Evolutionary conservation across 2,329 filamentous ascomycete species (phyloP).

Genomic region (Aureobasidium lini): DNA sequence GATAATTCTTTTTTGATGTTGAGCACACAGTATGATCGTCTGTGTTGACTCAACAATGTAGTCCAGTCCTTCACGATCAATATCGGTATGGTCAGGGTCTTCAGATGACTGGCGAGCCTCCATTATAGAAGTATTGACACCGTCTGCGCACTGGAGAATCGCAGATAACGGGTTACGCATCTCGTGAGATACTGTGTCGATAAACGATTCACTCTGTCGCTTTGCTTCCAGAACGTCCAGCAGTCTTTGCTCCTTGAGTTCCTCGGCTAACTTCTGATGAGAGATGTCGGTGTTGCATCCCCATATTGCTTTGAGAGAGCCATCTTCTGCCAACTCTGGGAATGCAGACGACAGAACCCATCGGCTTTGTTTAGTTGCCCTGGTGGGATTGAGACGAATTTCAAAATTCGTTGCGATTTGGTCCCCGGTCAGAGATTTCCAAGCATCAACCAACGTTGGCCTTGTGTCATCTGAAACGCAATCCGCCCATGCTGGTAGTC

Average conservation of each 20-base stretch:
- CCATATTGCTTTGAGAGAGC: slow-evolving; percentile 9
- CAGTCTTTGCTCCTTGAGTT: slow-evolving; percentile 17
- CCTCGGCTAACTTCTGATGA: slow-evolving; percentile 25
- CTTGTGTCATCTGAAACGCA: not conserved
- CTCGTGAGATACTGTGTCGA: slow-evolving; percentile 25
- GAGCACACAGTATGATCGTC: slow-evolving; percentile 25
- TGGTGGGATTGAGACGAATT: not conserved
- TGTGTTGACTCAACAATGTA: slow-evolving; percentile 33
- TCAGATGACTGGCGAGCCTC: slow-evolving; percentile 37
- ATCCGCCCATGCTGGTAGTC: not conserved
- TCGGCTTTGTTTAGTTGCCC: not conserved
- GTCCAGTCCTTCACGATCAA: slow-evolving; percentile 30
- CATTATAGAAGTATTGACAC: slow-evolving; percentile 39
- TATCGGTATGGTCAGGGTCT: slow-evolving; percentile 22
- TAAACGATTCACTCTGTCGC: slow-evolving; percentile 23
- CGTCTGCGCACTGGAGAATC: slow-evolving; percentile 37
- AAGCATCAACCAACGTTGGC: not conserved
- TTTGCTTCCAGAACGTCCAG: slow-evolving; percentile 20
- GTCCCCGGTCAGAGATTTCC: not conserved
- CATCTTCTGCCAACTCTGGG: slow-evolving; percentile 4
- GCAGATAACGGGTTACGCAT: slow-evolving; percentile 37
- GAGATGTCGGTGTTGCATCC: slow-evolving; percentile 10
- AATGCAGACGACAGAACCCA: slow-evolving; percentile 18
- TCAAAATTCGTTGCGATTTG: not conserved
- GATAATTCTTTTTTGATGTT: slow-evolving; percentile 19